Conservation (phyloP, 352 stramenopile species). For the Phytopythium chamaehyphon region DNA sequence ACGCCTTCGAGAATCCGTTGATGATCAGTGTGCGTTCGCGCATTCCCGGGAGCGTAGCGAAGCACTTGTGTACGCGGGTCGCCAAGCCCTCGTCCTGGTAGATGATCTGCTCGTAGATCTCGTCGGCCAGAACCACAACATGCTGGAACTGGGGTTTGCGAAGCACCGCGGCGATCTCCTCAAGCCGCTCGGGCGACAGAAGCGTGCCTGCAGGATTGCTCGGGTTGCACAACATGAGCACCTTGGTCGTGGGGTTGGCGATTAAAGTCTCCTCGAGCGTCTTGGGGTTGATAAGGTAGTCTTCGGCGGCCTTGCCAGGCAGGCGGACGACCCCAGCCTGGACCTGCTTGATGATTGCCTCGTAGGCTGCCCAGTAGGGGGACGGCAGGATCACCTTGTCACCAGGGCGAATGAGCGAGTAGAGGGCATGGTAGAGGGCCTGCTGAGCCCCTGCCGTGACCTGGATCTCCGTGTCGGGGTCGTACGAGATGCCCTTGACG, state of each 20-base stretch:
- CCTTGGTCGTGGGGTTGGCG: conserved; percentile 52
- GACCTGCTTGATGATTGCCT: conserved; percentile 91
- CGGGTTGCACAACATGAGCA: conserved; percentile 94
- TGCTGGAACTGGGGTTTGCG: conserved; percentile 62
- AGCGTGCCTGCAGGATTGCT: conserved; percentile 92
- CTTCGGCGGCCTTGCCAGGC: conserved; percentile 79
- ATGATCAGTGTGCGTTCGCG: conserved; percentile 90
- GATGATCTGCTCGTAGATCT: conserved; percentile 96
- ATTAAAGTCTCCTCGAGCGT: conserved; percentile 62
- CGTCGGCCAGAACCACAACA: conserved; percentile 89
- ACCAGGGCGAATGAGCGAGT: conserved; percentile 84
- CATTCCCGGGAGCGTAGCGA: conserved; percentile 78
- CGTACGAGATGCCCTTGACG: conserved; percentile 89
- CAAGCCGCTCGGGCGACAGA: conserved; percentile 53
- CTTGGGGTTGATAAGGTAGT: conserved; percentile 85
- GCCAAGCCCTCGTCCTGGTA: conserved; percentile 79
- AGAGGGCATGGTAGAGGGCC: conserved; percentile 89
- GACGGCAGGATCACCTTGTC: conserved; percentile 95
- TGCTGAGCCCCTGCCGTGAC: conserved; percentile 97
- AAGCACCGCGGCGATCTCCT: conserved; percentile 50
- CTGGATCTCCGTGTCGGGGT: conserved; percentile 89
- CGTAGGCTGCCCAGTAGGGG: conserved; percentile 97
- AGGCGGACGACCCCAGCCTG: conserved; percentile 88
- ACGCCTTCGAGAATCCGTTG: conserved; percentile 97
- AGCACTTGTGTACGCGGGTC: conserved; percentile 60